A percentile compares a stretch with the other conserved stretches of the same genome.
These are phyloP conservation scores for Aspergillus homomorphus DNA, from an alignment of 495 filamentous ascomycete species.

Conservation along the genomic window DNA sequence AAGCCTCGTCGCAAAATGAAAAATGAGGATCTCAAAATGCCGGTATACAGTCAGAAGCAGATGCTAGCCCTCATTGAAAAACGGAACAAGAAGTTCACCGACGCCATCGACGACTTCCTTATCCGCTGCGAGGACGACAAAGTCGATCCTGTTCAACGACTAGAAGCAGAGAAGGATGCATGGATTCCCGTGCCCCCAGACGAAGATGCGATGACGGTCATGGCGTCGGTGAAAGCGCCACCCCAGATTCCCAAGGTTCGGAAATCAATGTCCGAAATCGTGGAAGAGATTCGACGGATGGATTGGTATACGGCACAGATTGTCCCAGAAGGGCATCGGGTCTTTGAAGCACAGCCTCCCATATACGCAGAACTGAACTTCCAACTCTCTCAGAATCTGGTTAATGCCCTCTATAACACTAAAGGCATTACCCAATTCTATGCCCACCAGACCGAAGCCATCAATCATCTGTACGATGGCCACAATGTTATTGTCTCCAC, in stretches of 20 bases:
- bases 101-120: conserved; percentile 74
- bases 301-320: conserved; percentile 92
- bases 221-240: conserved; percentile 38
- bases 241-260: conserved; percentile 76
- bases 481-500: conserved; percentile 90
- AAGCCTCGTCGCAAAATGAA: conserved; percentile 61
- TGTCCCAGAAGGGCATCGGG: conserved; percentile 88
- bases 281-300: conserved; percentile 74
- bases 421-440: conserved; percentile 84
- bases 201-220: conserved; percentile 47
- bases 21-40: conserved; percentile 87
- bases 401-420: conserved; percentile 92
- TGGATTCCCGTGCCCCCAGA: conserved; percentile 50
- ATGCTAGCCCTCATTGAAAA: conserved; percentile 90
- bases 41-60: conserved; percentile 88
- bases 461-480: conserved; percentile 82
- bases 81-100: conserved; percentile 78
- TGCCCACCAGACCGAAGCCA: conserved; percentile 90
- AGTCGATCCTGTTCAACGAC: conserved; percentile 62
- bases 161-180: conserved; percentile 48
- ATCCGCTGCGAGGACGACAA: conserved; percentile 64
- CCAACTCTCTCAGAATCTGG: conserved; percentile 79
- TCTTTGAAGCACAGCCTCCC: conserved; percentile 83
- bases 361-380: conserved; percentile 85
- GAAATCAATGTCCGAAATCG: conserved; percentile 78